Conservation (phyloP, 106 monocot genomes). For the Dendrobium nobile region DNA sequence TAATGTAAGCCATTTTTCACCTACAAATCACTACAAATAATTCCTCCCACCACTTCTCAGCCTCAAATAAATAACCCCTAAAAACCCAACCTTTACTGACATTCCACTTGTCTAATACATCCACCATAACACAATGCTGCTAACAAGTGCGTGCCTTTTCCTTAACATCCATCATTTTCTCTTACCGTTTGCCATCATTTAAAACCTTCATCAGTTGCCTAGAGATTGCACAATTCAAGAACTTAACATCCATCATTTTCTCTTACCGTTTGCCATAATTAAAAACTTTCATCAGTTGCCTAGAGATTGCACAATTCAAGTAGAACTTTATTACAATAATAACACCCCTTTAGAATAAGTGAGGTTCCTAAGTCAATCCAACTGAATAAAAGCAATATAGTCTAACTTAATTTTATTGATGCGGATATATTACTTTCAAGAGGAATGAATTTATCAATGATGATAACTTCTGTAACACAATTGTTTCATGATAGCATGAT, state of each 20-base stretch:
- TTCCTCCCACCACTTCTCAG: no score
- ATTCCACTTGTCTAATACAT: no score
- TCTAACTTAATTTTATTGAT: background rate
- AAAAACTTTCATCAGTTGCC: no score
- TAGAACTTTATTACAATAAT: no score
- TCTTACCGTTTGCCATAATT: no score
- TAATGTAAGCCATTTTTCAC: no score
- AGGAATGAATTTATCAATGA: background rate
- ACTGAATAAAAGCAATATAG: background rate
- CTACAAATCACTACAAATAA: no score
- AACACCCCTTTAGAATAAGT: background rate
- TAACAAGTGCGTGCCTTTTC: no score
- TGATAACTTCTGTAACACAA: background rate
- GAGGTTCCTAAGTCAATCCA: background rate
- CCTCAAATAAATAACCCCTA: no score
- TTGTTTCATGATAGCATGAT: background rate
- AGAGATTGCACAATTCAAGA: background rate
- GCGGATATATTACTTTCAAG: background rate
- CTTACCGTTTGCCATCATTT: background rate
- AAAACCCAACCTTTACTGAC: no score
- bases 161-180: background rate
- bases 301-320: no score
- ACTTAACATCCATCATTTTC: background rate
- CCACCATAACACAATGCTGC: no score
- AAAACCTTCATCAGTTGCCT: background rate